Base-by-base conservation (phyloP, 2,329 filamentous ascomycete genomes). In the Fusarium luffae region DNA sequence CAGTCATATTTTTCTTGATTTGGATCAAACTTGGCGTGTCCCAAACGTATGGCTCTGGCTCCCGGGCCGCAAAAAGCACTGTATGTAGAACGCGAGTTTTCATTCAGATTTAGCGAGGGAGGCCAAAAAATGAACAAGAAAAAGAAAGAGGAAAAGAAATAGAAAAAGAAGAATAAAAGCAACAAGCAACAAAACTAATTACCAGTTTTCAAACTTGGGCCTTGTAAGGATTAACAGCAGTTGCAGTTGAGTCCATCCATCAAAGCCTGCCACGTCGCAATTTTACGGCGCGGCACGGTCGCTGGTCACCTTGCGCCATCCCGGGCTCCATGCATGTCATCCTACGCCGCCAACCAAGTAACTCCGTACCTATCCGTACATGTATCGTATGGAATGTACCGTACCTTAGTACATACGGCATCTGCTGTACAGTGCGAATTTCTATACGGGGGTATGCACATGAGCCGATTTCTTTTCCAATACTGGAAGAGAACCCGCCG, bases 301-400 rank as follows among this genome's bases (percentile, higher is more conserved):
- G 55, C 72, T 64, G 61, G 62, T 43, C 67, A 68, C 72, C 74
- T 74, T 59, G 61, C 73, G 73, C 73, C 74, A 75, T 75, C 70
- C 69, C 71, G 58, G 74, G 63, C 72, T 76, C 72, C 72, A 75
- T 76, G 74, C 72, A 75, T 76, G 72, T 76, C 74, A 76, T 76
- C 68, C 66, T 68, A 48, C 63, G 46, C 63, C 60, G 55, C 69
- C 66, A 71, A 66, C 55, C 16, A 34, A 18, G 23, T 43, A 59
- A 9, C 28, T 13, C 28, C 28, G 28, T 28, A 28, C 28, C 11
- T 28, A 28, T 25, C 23, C 23, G 23, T 25, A 14, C 34, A 37
- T 37, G 34, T 37, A 37, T 18, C 32, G 32, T 34, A 34, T 18
- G 16, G 16, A 40, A 23, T 25, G 32, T 40, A 27, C 48, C 25